Conservation (phyloP, 176 grass and related monocot species). For the Dactylis glomerata region DNA sequence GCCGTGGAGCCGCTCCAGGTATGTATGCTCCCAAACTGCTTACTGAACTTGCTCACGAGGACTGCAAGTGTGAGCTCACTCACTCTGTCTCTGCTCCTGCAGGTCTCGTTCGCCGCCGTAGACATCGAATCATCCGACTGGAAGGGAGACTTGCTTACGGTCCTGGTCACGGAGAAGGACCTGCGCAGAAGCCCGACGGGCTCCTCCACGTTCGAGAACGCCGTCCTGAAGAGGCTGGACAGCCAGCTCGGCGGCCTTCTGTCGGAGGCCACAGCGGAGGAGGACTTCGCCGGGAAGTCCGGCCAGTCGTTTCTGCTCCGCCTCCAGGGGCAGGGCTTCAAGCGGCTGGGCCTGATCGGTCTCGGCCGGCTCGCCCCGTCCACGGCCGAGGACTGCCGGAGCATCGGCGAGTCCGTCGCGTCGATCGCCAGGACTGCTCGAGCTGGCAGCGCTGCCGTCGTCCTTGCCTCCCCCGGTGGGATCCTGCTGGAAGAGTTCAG, state of each 20-base stretch:
- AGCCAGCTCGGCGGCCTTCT: slow-evolving; percentile 63
- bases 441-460: slow-evolving; percentile 61
- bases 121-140: slow-evolving; percentile 62
- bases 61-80: background rate
- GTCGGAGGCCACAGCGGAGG: slow-evolving; percentile 59
- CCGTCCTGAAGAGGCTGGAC: slow-evolving; percentile 60
- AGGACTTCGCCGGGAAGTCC: slow-evolving; percentile 78
- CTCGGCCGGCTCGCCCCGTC: slow-evolving; percentile 54
- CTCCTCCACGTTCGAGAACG: slow-evolving; percentile 78
- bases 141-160: slow-evolving; percentile 77
- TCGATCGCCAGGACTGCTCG: slow-evolving; percentile 61
- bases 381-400: slow-evolving; percentile 22
- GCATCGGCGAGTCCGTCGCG: slow-evolving; percentile 64
- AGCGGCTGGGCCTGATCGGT: slow-evolving; percentile 74
- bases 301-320: slow-evolving; percentile 75
- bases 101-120: slow-evolving; percentile 66
- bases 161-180: slow-evolving; percentile 82
- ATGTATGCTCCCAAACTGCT: background rate
- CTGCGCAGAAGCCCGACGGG: slow-evolving; percentile 42
- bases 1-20: slow-evolving; percentile 69
- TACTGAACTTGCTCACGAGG: background rate
- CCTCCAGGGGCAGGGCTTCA: slow-evolving; percentile 62
- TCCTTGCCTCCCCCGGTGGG: slow-evolving; percentile 48
- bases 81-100: background rate
- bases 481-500: slow-evolving; percentile 43